These are phyloP conservation scores for Paxillus rubicundulus DNA, from an alignment of 768 basidiomycete genomes.

Conservation along the genomic window DNA sequence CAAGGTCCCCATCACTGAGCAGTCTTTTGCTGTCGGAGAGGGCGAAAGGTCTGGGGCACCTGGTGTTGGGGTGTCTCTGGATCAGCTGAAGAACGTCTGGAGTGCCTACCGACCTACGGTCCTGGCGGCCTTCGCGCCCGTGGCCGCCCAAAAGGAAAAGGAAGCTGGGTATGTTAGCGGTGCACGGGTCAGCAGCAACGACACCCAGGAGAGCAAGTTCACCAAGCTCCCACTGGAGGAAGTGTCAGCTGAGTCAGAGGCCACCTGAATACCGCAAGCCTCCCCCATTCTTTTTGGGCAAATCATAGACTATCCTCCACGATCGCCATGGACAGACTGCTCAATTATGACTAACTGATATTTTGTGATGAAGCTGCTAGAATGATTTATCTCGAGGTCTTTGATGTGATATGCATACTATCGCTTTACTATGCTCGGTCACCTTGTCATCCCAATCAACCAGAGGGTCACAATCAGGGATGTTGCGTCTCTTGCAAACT, in stretches of 20 bases:
- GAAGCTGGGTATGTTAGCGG: conserved; percentile 2
- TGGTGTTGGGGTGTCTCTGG: conserved; percentile 21
- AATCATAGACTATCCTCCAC: not conserved
- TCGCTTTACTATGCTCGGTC: no score
- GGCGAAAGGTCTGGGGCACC: conserved; percentile 14
- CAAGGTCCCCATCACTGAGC: conserved; percentile 34
- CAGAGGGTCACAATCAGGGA: no score
- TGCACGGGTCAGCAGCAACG: conserved; percentile 7
- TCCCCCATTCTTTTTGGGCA: not conserved
- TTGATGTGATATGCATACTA: not conserved
- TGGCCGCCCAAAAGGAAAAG: conserved; percentile 14
- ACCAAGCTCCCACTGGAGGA: not conserved
- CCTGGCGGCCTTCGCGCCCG: conserved; percentile 31
- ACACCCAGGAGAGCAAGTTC: not conserved
- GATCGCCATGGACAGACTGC: not conserved
- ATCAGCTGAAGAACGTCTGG: conserved; percentile 40
- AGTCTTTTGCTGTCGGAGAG: conserved; percentile 24
- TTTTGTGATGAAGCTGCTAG: not conserved
- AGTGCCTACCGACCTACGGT: conserved; percentile 40
- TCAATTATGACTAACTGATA: not conserved
- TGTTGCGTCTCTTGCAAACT: no score
- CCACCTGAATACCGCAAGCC: not conserved
- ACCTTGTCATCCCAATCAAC: no score
- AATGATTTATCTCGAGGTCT: not conserved
- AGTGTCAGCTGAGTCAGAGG: not conserved